Evolutionary conservation across 345 rosid genomes (phyloP), one percentile per base, ranked within the genome.

Genomic region (Rhizophora mangle): DNA sequence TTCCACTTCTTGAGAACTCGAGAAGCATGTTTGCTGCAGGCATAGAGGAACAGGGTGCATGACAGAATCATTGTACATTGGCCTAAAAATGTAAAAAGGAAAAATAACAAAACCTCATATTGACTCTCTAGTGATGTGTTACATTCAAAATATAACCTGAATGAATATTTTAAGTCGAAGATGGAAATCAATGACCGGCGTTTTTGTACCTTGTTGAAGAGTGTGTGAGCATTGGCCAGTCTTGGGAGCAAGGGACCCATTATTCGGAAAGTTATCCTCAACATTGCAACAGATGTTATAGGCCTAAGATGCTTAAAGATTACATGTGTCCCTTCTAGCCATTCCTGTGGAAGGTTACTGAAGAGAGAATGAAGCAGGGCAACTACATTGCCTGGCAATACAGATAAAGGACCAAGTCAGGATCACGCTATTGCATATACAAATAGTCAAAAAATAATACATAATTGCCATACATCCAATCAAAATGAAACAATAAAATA

Each of bases 201-300:
- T 36, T 65, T 20, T 15, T 47, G 59, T 89, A 95, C 99, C 99
- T 92, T 96, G 78, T 77, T 89, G 80, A 92, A 96, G 71, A 90
- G 94, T 22, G 87, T 68, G 65, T 96, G 99, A 68, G 98, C 88
- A 85, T 85, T 90, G 72, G 89, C 86, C 21, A 96, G 96, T 82
- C 98, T 85, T 31, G 98, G 99, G 64, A 96, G 98, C 82, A 96
- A 74, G 39, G 98, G 97, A 20, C 95, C 93, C 97, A 92, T 90
- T 27, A 96, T 92, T 62, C 98, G 98, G 76, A 92, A 96, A 37
- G 80, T 91, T 75, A 90, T 92, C 85, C 99, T 85, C 78, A 92
- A 76, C 98, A 96, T 89, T 61, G 97, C 97, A 53, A 92, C 91
- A 43, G 99, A 90, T 65, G 93, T 89, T 65, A 96, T 82, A 6